Base-by-base conservation (phyloP, 2,329 filamentous ascomycete genomes). In the Hypoxylon rubiginosum region DNA sequence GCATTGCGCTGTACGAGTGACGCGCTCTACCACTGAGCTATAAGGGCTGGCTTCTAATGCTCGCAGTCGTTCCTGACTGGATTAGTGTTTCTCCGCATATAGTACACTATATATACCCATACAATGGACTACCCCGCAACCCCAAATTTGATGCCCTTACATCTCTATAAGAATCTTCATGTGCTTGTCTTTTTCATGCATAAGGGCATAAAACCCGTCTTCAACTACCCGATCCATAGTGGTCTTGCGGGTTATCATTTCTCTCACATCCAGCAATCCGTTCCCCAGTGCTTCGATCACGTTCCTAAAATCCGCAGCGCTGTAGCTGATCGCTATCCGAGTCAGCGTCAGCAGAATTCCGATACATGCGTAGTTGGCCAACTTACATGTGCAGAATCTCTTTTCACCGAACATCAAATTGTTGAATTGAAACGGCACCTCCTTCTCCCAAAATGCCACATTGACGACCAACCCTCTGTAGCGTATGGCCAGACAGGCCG, bases 391-490 rank as follows among this genome's bases (percentile, higher is more conserved):
- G 7, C 82, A 79, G 70, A 86, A 86, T 36, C 78, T 82, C 32
- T 85, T 83, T 73, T 89, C 86, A 6, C 80, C 80, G 56, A 84
- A 83, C 4, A 87, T 81, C 30, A 88, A 69, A 69, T 83, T 81
- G 68, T 87, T 88, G 0, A 85, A 82, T 32, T 85, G 79, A 55
- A 90, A 83, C 0, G 81, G 80, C 3, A 88, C 81, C 6, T 79
- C 79, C 57, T 82, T 86, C 71, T 89, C 87, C 86, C 87, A 90
- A 2, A 91, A 86, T 0, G 88, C 87, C n/a, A 91, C 83, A 65
- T 91, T 91, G 1, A 91, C 82, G 0, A 91, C 81, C 0, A 85
- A 86, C 0, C 88, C 89, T 36, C 84, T 80, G 0, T 82, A 80
- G 52, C 82, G 80, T 2, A 88, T 83, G 0, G 84, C 81, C 19